These are phyloP conservation scores for Talaromyces adpressus DNA, from an alignment of 495 filamentous ascomycete species.

Conservation along the genomic window DNA sequence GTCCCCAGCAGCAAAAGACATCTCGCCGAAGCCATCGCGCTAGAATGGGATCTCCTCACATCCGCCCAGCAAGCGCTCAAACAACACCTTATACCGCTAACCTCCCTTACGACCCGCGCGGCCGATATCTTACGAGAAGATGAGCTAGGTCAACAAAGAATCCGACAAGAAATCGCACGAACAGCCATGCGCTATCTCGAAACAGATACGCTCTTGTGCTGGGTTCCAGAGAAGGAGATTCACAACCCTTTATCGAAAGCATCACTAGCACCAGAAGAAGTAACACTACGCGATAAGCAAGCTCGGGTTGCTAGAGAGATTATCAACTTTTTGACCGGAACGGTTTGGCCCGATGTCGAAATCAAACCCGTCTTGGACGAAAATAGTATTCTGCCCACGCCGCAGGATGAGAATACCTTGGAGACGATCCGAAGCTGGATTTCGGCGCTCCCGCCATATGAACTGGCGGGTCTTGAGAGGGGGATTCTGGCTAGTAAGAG, in stretches of 20 bases:
- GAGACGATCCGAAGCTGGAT: conserved; percentile 77
- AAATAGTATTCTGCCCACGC: conserved; percentile 60
- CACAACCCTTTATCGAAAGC: conserved; percentile 15
- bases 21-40: conserved; percentile 77
- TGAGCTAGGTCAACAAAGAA: conserved; percentile 32
- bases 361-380: conserved; percentile 70
- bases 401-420: conserved; percentile 63
- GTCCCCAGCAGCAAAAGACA: conserved; percentile 69
- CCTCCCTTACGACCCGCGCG: conserved; percentile 72
- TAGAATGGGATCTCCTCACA: conserved; percentile 86
- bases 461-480: conserved; percentile 81
- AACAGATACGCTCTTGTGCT: conserved; percentile 92
- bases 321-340: conserved; percentile 57
- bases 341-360: conserved; percentile 80
- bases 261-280: conserved; percentile 21
- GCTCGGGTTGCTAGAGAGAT: conserved; percentile 56
- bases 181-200: conserved; percentile 79
- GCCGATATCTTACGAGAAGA: conserved; percentile 69
- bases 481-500: conserved; percentile 81
- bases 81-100: conserved; percentile 83
- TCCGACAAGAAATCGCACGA: conserved; percentile 51
- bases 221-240: conserved; percentile 57
- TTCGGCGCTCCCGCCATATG: conserved; percentile 58
- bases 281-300: conserved; percentile 63
- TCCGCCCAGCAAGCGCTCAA: conserved; percentile 70